Base-by-base conservation (phyloP, 192 early-diverging fungal genomes). In the Coemansia sp. region DNA sequence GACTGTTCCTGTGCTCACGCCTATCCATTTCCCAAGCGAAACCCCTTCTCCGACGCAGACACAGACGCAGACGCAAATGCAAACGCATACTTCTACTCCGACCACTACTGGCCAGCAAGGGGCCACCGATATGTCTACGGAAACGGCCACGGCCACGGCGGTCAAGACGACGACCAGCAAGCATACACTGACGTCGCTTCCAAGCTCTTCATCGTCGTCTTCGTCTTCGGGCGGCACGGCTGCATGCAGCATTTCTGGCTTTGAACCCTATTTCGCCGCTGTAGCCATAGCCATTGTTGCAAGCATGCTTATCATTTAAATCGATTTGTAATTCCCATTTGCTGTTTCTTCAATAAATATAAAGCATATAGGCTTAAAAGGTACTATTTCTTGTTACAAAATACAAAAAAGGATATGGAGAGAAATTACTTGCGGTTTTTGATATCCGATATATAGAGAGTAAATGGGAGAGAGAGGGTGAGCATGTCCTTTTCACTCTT, bases 251-350 rank as follows among this genome's bases (percentile, higher is more conserved):
- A 42, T 42, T 42, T 5, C 39, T 42, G 39, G 39, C 6, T 42
- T 42, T 16, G 39, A 42, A 42, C 39, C 39, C 13, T 42, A 42
- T 42, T 42, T 42, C 14, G 39, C 39, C 3, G 39, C 39, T 18
- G 16, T 42, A 13, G 39, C 39, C 39, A 42, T 42, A 16, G 39
- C 39, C 39, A 42, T 42, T 42, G 39, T 42, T 16, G 4, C 39
- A 42, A 42, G 39, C 39, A 42, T 42, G 51, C 20, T 24, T 24
- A 52, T 52, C 24, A 52, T 52, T 27, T 52, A 52, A 29, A 51
- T n/a, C n/a, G n/a, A n/a, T n/a, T n/a, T n/a, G n/a, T n/a, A n/a
- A n/a, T n/a, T n/a, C n/a, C n/a, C n/a, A n/a, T n/a, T n/a, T n/a
- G n/a, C n/a, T n/a, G n/a, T n/a, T n/a, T n/a, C 36, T 13, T 34